Percentiles rank a stretch among this genome's conserved stretches.
These are phyloP conservation scores for Biscogniauxia sp. DNA, from an alignment of 2,329 filamentous ascomycete species.

Conservation along the genomic window DNA sequence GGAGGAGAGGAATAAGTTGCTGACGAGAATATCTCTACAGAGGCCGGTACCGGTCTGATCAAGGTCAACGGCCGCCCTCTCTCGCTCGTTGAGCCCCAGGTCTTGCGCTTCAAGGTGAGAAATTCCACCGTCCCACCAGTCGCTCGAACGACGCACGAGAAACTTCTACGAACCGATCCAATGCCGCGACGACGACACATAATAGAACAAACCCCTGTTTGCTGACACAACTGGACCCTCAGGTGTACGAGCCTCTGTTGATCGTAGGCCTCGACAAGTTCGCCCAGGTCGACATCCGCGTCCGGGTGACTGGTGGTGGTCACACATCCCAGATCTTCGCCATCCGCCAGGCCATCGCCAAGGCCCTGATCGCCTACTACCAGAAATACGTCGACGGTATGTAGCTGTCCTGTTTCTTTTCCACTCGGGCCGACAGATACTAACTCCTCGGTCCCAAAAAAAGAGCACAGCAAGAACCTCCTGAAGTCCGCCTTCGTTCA, in stretches of 20 bases:
- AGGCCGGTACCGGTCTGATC: conserved; percentile 66
- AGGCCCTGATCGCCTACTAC: conserved; percentile 87
- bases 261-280: conserved; percentile 98
- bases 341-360: conserved; percentile 98
- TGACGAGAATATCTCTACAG: conserved; percentile 14
- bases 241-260: conserved; percentile 98
- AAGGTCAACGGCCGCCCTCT: conserved; percentile 99
- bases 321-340: conserved; percentile 98
- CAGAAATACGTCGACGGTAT: conserved; percentile 90
- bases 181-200: not conserved
- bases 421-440: too few species aligned
- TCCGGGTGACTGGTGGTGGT: conserved; percentile 94
- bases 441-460: too few species aligned
- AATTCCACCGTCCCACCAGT: conserved; percentile 3
- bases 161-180: not conserved
- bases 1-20: conserved; percentile 13
- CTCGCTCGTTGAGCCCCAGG: conserved; percentile 89
- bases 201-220: not conserved
- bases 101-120: conserved; percentile 93
- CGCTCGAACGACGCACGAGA: not conserved
- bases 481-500: conserved; percentile 95
- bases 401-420: not conserved
- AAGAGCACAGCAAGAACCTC: conserved; percentile 98
- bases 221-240: conserved; percentile 6
- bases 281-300: conserved; percentile 93